Percentiles rank a stretch among this genome's conserved stretches.
These are phyloP conservation scores for Phytophthora rubi DNA, from an alignment of 352 stramenopile species.

Conservation along the genomic window DNA sequence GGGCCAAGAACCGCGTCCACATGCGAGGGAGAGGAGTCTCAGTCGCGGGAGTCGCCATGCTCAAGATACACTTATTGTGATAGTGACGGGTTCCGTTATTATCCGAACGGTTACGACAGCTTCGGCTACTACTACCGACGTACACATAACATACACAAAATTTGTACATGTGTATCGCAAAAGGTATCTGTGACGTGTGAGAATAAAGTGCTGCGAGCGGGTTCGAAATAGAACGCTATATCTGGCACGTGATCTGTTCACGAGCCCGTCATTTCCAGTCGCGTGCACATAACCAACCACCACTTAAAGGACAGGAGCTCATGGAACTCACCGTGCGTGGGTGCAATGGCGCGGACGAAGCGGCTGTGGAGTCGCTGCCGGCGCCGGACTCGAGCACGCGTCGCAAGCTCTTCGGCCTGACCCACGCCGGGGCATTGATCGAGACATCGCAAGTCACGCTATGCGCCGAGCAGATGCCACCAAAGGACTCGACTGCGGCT, in stretches of 20 bases:
- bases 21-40: constrained; percentile 13
- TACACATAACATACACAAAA: not conserved
- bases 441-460: constrained; percentile 66
- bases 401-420: constrained; percentile 66
- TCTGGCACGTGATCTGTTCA: constrained; percentile 1
- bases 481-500: not conserved
- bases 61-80: not conserved
- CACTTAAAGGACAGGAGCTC: not conserved
- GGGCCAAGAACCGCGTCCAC: constrained; percentile 64
- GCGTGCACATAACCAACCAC: not conserved
- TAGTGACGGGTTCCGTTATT: not conserved
- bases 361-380: constrained; percentile 48
- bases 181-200: constrained; percentile 14
- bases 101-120: not conserved
- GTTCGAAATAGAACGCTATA: constrained; percentile 13
- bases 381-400: constrained; percentile 48
- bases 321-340: constrained; percentile 52
- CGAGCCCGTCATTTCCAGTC: not conserved
- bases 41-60: constrained; percentile 8
- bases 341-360: constrained; percentile 51
- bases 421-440: constrained; percentile 63
- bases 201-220: not conserved
- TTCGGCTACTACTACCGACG: not conserved
- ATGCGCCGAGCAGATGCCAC: constrained; percentile 34
- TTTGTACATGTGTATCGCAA: not conserved